Evolutionary conservation across 2,329 filamentous ascomycete species (phyloP), one percentile per base, ranked within the genome.

Genomic region (Rutstroemia sp.): DNA sequence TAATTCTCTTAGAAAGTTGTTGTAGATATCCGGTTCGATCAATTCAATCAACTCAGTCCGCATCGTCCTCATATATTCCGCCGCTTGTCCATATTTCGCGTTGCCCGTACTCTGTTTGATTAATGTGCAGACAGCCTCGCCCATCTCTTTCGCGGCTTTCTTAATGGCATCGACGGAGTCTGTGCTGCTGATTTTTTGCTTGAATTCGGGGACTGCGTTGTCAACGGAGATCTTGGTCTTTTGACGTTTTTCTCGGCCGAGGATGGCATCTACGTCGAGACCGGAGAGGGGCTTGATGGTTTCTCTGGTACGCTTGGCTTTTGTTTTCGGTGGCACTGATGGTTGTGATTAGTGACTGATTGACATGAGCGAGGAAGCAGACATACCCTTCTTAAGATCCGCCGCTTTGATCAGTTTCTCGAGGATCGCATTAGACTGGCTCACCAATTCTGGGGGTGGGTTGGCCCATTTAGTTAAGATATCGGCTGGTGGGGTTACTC

Each of bases 191-290:
- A 97, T 76, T 3, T 86, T 79, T 69, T 90, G 90, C 69, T 92
- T 95, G 80, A 96, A 96, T 58, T 92, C 89, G 0, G 94, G 91
- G 5, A 97, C 83, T 1, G 92, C 83, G 61, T 97, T 97, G 9
- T 86, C 79, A 0, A 80, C 70, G 8, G 82, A 79, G 56, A 88
- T 84, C 55, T 73, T 74, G 2, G 46, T 49, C 25, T 52, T 52
- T 59, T 71, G 72, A 27, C 73, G 73, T 48, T 78, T 81, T 56
- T 80, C 75, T 57, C 77, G 74, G 47, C 80, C 79, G n/a, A 97
- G 82, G 2, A 97, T 81, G 4, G 83, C 84, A 58, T 92, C 87
- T 41, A 97, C 80, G 65, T 97, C 88, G 42, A 99, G 84, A 19
- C 92, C 92, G 0, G 92, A 97, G 8, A 96, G 81, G 0, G 94